Conservation (phyloP, 331 rosid genomes). For the Pyracantha coccinea region DNA sequence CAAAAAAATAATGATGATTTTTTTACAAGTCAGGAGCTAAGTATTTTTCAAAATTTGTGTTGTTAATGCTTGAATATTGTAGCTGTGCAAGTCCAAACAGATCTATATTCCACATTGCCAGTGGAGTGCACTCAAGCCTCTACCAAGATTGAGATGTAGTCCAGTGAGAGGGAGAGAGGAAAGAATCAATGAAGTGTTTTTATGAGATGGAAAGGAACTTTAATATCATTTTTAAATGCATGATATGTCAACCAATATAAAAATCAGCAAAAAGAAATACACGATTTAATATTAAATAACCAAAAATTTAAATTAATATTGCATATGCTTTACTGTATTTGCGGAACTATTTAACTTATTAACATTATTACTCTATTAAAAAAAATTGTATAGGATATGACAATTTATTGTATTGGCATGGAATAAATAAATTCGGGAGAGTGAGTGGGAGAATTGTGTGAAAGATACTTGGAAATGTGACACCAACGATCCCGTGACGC, state of each 20-base stretch:
- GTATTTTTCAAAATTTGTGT: too few species aligned
- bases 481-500: constrained; percentile 7
- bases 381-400: too few species aligned
- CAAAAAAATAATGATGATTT: neutral
- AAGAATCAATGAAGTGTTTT: neutral
- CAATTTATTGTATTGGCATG: too few species aligned
- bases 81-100: too few species aligned
- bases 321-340: too few species aligned
- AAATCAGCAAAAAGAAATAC: neutral
- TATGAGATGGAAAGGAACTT: neutral
- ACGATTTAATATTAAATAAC: too few species aligned
- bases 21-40: too few species aligned
- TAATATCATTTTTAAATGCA: neutral
- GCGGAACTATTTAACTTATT: too few species aligned
- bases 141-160: neutral
- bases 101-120: neutral
- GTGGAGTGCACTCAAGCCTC: neutral
- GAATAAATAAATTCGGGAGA: neutral
- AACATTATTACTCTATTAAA: too few species aligned
- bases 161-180: neutral
- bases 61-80: neutral
- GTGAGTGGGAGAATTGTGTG: neutral
- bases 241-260: neutral
- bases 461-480: neutral
- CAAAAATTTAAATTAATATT: too few species aligned